phyloP scores from a whole-genome alignment of 768 basidiomycete genomes.

The Dentipellis sp. region DNA sequence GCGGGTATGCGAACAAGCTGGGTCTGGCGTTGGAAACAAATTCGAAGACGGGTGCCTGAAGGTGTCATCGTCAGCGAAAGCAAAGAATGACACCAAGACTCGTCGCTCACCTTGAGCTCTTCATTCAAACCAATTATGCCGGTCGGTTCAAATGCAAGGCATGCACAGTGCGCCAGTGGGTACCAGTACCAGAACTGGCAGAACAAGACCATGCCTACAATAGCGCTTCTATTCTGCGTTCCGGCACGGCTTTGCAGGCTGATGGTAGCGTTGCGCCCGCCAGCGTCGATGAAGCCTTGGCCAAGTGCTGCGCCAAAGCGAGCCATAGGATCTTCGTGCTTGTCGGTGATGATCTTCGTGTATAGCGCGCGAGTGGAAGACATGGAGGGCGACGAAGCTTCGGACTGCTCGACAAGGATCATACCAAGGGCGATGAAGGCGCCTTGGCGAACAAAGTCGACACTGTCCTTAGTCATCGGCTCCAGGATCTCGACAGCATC shows the following conservation, averaged over 20 bases:
- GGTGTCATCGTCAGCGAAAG: not conserved
- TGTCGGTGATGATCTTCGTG: conserved; percentile 84
- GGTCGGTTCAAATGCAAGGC: conserved; percentile 90
- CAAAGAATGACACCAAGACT: conserved; percentile 4
- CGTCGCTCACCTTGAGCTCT: conserved; percentile 60
- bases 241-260: conserved; percentile 90
- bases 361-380: conserved; percentile 78
- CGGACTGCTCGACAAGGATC: conserved; percentile 95
- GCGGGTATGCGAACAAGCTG: conserved; percentile 88
- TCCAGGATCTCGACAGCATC: conserved; percentile 95
- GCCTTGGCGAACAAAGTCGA: conserved; percentile 98
- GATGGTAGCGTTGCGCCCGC: conserved; percentile 93
- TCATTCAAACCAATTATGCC: conserved; percentile 88
- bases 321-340: conserved; percentile 98
- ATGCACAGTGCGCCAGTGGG: conserved; percentile 88
- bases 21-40: conserved; percentile 86
- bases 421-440: conserved; percentile 94
- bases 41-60: conserved; percentile 86
- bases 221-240: conserved; percentile 84
- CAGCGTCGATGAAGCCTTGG: conserved; percentile 96
- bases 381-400: conserved; percentile 77
- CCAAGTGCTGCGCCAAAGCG: conserved; percentile 94
- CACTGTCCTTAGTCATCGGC: conserved; percentile 96
- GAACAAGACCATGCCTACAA: conserved; percentile 97
- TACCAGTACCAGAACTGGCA: conserved; percentile 99